Percentiles rank a stretch among this genome's conserved stretches.
These are phyloP conservation scores for Colletotrichum shisoi DNA, from an alignment of 2,329 filamentous ascomycete genomes.

Conservation along the genomic window DNA sequence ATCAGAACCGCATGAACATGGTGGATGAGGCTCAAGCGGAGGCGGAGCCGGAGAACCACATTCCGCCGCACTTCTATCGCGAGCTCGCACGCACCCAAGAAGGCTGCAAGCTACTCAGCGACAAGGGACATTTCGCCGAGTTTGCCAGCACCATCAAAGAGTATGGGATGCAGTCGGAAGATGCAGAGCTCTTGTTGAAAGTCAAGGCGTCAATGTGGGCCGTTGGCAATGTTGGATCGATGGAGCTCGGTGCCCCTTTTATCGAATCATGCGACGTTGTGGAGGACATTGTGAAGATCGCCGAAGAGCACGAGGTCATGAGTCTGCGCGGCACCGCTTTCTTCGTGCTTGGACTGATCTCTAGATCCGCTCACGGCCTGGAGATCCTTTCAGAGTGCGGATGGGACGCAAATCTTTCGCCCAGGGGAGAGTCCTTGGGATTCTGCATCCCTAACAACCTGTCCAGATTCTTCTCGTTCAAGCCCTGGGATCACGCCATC, in stretches of 20 bases:
- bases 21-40: conserved; percentile 67
- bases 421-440: conserved; percentile 81
- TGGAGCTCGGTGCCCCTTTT: conserved; percentile 96
- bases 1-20: conserved; percentile 64
- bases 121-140: conserved; percentile 96
- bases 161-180: conserved; percentile 83
- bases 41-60: conserved; percentile 68
- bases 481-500: conserved; percentile 64
- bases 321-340: conserved; percentile 94
- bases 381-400: conserved; percentile 89
- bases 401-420: conserved; percentile 91
- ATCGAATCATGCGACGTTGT: conserved; percentile 90
- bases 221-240: conserved; percentile 95
- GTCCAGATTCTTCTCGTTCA: conserved; percentile 77
- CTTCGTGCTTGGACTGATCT: conserved; percentile 92
- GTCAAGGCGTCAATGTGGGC: conserved; percentile 98
- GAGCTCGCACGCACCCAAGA: conserved; percentile 92
- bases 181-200: conserved; percentile 85
- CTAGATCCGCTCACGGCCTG: conserved; percentile 87
- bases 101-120: conserved; percentile 85
- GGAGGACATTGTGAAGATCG: conserved; percentile 84
- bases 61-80: conserved; percentile 97
- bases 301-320: conserved; percentile 86
- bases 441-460: conserved; percentile 86
- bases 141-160: conserved; percentile 90